Base-by-base conservation (phyloP, 805 yeast genomes). In the Kodamaea hsintzibuensis region DNA sequence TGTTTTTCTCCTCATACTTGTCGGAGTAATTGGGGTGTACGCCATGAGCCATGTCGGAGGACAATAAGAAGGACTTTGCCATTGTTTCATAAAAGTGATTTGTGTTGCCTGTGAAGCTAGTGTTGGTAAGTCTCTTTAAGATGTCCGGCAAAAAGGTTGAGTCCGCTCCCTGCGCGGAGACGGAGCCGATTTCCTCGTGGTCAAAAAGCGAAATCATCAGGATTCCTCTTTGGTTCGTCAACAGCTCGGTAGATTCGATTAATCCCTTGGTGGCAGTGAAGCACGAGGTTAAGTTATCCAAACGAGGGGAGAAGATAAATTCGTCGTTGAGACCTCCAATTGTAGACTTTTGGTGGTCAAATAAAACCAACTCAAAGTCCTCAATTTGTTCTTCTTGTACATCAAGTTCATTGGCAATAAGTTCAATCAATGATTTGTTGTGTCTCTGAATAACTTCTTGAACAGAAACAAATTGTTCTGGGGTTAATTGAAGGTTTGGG, bases 31-130 rank as follows among this genome's bases (percentile, higher is more conserved):
- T 93, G 54, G 99, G 99, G 69, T 93, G 97, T 39, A 93, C 88
- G 33, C 97, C 98, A 67, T 93, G 99, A 1, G 98, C 97, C 84
- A 91, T 95, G 69, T 93, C 99, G 0, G 97, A 89, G 0, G 98
- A 92, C 45, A 95, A 70, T 61, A 93, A 80, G 70, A 95, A 92
- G 1, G 98, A 91, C 67, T 86, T 86, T 7, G 92, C 79, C 72
- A 85, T 78, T 0, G 87, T 68, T 49, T 85, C 82, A 54, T 81
- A 71, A 55, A 82, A 77, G 42, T 69, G 69, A 40, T 64, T 63
- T 2, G 53, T 40, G 6, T 67, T 62, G 1, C 60, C 62, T 10
- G 62, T 52, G 22, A 61, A 60, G 51, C 64, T 60, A 37, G 61
- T 50, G 30, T 55, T 63, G 0, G 91, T 80, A 46, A 92, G 70